Evolutionary conservation across 225 moss, liverwort and hornwort genomes (phyloP).

Genomic region (Rhytidiadelphus loreus): DNA sequence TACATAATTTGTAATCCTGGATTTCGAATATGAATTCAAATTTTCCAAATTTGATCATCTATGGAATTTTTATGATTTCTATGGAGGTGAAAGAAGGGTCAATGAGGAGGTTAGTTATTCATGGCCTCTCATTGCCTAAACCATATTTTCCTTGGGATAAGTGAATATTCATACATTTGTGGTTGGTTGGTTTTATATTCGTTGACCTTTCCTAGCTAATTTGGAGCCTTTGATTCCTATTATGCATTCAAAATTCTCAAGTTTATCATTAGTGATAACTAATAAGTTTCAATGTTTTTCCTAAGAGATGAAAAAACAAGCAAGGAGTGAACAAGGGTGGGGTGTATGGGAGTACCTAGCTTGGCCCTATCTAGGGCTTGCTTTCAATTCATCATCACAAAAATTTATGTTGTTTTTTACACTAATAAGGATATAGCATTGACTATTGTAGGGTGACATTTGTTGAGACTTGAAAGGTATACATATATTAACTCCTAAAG

Average conservation of each 20-base stretch:
- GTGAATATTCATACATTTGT: not conserved
- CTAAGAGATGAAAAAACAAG: fast-evolving
- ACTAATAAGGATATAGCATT: not conserved
- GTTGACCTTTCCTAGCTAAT: not conserved
- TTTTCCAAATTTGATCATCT: not conserved
- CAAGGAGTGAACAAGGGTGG: fast-evolving
- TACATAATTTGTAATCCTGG: fast-evolving
- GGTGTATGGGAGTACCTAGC: no score
- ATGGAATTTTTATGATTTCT: not conserved
- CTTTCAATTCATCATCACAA: not conserved
- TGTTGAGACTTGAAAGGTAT: not conserved
- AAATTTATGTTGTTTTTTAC: not conserved
- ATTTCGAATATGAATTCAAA: not conserved
- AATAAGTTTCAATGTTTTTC: not conserved
- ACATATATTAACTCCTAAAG: no score
- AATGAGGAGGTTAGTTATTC: fast-evolving
- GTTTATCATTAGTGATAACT: not conserved
- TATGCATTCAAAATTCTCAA: not conserved
- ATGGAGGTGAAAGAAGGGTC: fast-evolving
- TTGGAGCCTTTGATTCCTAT: not conserved
- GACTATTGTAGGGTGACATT: not conserved
- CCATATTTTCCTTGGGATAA: not conserved
- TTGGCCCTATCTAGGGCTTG: not conserved
- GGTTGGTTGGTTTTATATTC: not conserved
- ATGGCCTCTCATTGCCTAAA: fast-evolving